Percentiles rank a stretch among this genome's conserved stretches.
phyloP scores from a whole-genome alignment of 331 rosid genomes.

The Ulmus americana region DNA sequence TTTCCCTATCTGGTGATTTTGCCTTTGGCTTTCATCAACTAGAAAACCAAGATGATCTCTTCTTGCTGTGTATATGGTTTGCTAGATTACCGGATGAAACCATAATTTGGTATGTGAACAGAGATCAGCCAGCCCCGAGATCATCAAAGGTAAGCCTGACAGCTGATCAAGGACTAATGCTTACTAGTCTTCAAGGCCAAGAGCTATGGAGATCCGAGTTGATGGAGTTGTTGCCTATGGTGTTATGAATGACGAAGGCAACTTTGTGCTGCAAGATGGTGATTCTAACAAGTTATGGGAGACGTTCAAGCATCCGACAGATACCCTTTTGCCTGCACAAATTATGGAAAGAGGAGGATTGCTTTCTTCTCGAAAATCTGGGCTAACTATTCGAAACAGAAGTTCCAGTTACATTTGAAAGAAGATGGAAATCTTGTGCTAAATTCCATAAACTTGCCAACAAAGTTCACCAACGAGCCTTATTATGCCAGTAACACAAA shows the following conservation, averaged over 20 bases:
- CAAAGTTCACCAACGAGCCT: conserved; percentile 7
- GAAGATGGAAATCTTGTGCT: conserved; percentile 40
- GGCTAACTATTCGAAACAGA: conserved; percentile 30
- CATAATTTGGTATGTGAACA: conserved; percentile 40
- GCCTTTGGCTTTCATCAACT: conserved; percentile 48
- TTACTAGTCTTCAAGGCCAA: conserved; percentile 31
- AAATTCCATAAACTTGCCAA: conserved; percentile 36
- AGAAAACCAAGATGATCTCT: not conserved
- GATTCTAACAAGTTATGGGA: conserved; percentile 27
- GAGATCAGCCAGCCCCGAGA: conserved; percentile 24
- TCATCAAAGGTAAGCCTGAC: conserved; percentile 35
- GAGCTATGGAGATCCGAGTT: conserved; percentile 24
- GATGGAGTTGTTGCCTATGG: conserved; percentile 18
- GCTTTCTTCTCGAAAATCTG: conserved; percentile 22
- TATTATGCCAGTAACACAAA: conserved; percentile 6
- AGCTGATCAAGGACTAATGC: conserved; percentile 31
- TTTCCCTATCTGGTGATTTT: conserved; percentile 49
- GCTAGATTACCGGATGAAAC: conserved; percentile 39
- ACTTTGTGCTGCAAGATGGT: conserved; percentile 29
- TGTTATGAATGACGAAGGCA: conserved; percentile 38
- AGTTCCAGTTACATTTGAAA: conserved; percentile 32
- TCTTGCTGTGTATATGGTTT: conserved; percentile 50
- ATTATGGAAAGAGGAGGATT: conserved; percentile 9
- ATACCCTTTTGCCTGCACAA: conserved; percentile 46
- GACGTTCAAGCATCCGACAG: conserved; percentile 29